Conservation (phyloP, 495 filamentous ascomycete genomes). For the Aspergillus funiculosus region DNA sequence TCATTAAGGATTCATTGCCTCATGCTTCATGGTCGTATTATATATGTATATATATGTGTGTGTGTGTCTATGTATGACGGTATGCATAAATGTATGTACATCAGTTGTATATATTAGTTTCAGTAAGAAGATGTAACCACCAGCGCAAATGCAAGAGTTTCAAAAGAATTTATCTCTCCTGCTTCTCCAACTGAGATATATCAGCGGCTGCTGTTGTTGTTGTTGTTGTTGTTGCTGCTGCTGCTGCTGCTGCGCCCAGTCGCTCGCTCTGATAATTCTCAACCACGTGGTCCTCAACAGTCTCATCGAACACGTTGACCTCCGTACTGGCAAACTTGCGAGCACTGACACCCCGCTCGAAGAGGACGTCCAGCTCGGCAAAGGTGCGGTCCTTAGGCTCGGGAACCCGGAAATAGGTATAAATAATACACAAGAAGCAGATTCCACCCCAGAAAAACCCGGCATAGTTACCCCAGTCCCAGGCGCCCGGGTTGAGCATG, state of each 20-base stretch:
- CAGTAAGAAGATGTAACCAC: neutral
- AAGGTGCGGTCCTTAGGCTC: slow-evolving; percentile 66
- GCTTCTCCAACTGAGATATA: slow-evolving; percentile 27
- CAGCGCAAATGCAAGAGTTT: too few species aligned
- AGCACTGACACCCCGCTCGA: slow-evolving; percentile 58
- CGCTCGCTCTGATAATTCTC: slow-evolving; percentile 40
- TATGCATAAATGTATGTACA: slow-evolving; percentile 6
- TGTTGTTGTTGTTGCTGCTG: too few species aligned
- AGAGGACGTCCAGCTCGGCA: slow-evolving; percentile 68
- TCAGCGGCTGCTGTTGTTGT: too few species aligned
- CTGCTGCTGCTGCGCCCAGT: slow-evolving; percentile 24
- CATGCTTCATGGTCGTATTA: slow-evolving; percentile 7
- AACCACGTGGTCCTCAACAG: slow-evolving; percentile 46
- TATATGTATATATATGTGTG: slow-evolving; percentile 5
- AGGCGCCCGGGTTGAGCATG: slow-evolving; percentile 68
- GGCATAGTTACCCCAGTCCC: slow-evolving; percentile 72
- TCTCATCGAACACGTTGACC: slow-evolving; percentile 63
- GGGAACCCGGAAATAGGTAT: slow-evolving; percentile 69
- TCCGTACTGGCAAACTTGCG: slow-evolving; percentile 60
- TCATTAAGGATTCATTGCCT: slow-evolving; percentile 11
- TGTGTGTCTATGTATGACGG: neutral
- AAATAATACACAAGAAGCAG: slow-evolving; percentile 67
- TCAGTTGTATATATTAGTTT: slow-evolving; percentile 2
- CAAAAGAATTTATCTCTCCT: too few species aligned
- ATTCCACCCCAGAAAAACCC: slow-evolving; percentile 79